Conservation (phyloP, 345 rosid genomes). For the Euphorbia peplus region DNA sequence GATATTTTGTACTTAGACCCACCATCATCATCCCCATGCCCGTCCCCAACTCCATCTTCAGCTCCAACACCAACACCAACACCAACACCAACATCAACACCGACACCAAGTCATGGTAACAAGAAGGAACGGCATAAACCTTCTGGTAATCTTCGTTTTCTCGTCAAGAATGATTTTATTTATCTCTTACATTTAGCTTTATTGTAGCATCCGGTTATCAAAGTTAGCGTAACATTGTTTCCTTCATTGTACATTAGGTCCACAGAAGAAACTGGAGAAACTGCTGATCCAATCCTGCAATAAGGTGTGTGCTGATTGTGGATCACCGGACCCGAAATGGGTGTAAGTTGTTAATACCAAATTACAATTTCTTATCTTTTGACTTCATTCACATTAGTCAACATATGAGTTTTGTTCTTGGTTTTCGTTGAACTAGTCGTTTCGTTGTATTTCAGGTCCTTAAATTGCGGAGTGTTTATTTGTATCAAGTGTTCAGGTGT, state of each 20-base stretch:
- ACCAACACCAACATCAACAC: too few species aligned
- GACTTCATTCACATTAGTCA: not conserved
- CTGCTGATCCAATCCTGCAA: slow-evolving; percentile 53
- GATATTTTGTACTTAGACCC: not conserved
- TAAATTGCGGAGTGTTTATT: slow-evolving; percentile 73
- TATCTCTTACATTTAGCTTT: too few species aligned
- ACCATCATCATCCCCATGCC: too few species aligned
- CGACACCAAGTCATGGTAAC: too few species aligned
- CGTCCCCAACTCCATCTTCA: too few species aligned
- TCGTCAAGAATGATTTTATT: too few species aligned
- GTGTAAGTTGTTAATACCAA: slow-evolving; percentile 54
- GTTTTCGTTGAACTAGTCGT: slow-evolving; percentile 16
- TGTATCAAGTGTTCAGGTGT: slow-evolving; percentile 98
- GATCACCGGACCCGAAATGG: slow-evolving; percentile 94
- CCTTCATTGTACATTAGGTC: slow-evolving; percentile 35
- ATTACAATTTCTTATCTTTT: not conserved
- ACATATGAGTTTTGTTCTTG: not conserved
- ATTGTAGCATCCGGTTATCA: not conserved
- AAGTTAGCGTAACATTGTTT: not conserved
- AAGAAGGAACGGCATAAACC: too few species aligned
- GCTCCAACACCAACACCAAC: too few species aligned
- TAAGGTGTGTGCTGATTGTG: slow-evolving; percentile 85
- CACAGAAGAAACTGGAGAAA: slow-evolving; percentile 52
- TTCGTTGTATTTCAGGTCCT: slow-evolving; percentile 54
- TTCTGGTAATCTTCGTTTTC: too few species aligned